Percentiles rank a stretch among this genome's conserved stretches.
Evolutionary conservation across 805 yeast genomes (phyloP).

Genomic region (Wickerhamiella occidentalis): DNA sequence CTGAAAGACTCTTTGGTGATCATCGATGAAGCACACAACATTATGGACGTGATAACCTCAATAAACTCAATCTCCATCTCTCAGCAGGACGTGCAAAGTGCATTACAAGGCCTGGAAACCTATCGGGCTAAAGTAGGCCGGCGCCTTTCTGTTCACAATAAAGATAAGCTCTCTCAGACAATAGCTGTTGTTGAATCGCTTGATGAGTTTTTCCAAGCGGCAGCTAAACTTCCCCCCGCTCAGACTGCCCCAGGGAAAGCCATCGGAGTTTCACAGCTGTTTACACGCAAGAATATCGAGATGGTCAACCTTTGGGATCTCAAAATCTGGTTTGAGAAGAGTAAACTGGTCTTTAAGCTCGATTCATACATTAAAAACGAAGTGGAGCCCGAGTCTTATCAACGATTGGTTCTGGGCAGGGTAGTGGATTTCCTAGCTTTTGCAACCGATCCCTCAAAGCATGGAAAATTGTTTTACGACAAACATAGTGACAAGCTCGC

Average conservation of each 20-base stretch:
- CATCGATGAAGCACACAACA: slow-evolving; percentile 87
- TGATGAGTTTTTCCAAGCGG: slow-evolving; percentile 34
- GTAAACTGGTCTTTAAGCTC: slow-evolving; percentile 75
- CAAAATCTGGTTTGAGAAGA: slow-evolving; percentile 46
- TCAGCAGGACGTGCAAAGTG: slow-evolving; percentile 34
- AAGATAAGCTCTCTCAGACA: slow-evolving; percentile 55
- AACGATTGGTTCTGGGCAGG: slow-evolving; percentile 47
- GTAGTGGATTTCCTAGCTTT: slow-evolving; percentile 52
- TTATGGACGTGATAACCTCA: slow-evolving; percentile 61
- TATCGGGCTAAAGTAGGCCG: slow-evolving; percentile 52
- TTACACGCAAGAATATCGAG: slow-evolving; percentile 53
- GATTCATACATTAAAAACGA: slow-evolving; percentile 48
- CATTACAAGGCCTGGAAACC: slow-evolving; percentile 38
- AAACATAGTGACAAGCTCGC: slow-evolving; percentile 23
- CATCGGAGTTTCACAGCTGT: slow-evolving; percentile 46
- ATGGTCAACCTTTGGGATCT: slow-evolving; percentile 56
- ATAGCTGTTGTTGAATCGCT: slow-evolving; percentile 44
- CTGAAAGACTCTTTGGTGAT: slow-evolving; percentile 56
- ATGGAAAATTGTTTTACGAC: slow-evolving; percentile 70
- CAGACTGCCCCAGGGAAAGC: slow-evolving; percentile 28
- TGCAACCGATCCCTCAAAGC: slow-evolving; percentile 60
- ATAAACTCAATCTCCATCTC: slow-evolving; percentile 54
- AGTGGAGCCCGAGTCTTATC: neutral
- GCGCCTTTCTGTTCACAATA: slow-evolving; percentile 56
- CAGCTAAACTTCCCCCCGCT: slow-evolving; percentile 15